These are phyloP conservation scores for Trichoderma sp. DNA, from an alignment of 2,329 filamentous ascomycete species.

Conservation along the genomic window DNA sequence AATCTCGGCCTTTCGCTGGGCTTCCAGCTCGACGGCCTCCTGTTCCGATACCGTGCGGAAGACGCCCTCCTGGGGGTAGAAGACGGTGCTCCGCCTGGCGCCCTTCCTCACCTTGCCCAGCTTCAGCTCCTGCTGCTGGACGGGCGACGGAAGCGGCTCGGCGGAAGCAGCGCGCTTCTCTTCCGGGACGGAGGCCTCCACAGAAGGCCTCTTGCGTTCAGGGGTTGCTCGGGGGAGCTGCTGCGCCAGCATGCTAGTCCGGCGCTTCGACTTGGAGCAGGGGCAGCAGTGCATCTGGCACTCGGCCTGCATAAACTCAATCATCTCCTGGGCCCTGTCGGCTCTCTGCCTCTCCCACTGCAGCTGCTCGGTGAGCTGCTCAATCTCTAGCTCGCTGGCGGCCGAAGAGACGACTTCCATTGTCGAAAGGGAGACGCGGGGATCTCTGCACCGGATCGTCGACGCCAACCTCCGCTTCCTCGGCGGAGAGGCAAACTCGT, in stretches of 20 bases:
- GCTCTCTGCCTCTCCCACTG: slow-evolving; percentile 65
- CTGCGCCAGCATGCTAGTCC: slow-evolving; percentile 30
- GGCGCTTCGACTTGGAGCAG: slow-evolving; percentile 50
- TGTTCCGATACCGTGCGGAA: slow-evolving; percentile 63
- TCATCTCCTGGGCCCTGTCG: slow-evolving; percentile 68
- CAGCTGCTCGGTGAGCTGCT: slow-evolving; percentile 56
- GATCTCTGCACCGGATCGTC: slow-evolving; percentile 38
- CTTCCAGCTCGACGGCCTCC: slow-evolving; percentile 51
- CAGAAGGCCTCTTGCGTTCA: slow-evolving; percentile 6
- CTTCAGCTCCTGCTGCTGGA: slow-evolving; percentile 32
- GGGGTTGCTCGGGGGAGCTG: slow-evolving; percentile 23
- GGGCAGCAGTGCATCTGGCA: slow-evolving; percentile 69
- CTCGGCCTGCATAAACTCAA: slow-evolving; percentile 76
- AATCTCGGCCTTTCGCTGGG: slow-evolving; percentile 35
- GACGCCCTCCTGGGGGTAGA: slow-evolving; percentile 64
- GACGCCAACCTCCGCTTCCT: slow-evolving; percentile 43
- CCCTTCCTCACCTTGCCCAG: slow-evolving; percentile 42
- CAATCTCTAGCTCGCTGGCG: slow-evolving; percentile 60
- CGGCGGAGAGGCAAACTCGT: slow-evolving; percentile 65
- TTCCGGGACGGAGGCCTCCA: slow-evolving; percentile 30
- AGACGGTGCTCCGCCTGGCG: slow-evolving; percentile 56
- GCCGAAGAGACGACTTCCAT: slow-evolving; percentile 58
- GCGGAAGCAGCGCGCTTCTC: slow-evolving; percentile 31
- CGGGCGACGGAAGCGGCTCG: slow-evolving; percentile 34
- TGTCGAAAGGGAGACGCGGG: slow-evolving; percentile 51